Conservation (phyloP, 768 basidiomycete species). For the Tylopilus balloui region DNA sequence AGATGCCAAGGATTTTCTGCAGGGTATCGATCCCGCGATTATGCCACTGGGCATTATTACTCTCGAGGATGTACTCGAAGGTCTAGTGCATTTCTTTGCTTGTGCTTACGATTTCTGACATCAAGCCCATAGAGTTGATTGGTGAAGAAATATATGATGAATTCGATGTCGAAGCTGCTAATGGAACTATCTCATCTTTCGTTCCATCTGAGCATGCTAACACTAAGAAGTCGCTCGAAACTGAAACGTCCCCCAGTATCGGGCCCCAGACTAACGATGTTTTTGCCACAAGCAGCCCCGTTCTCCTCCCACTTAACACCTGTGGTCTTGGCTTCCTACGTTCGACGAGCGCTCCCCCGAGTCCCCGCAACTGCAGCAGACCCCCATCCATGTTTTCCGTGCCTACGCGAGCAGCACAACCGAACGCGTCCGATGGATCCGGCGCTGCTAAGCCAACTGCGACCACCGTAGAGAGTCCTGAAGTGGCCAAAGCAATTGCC, state of each 20-base stretch:
- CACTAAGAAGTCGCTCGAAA: conserved; percentile 32
- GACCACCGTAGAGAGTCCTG: background rate
- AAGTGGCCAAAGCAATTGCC: background rate
- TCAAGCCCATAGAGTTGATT: conserved; percentile 61
- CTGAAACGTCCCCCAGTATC: conserved; percentile 11
- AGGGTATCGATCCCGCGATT: conserved; percentile 74
- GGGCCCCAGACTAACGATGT: conserved; percentile 2
- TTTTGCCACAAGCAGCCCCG: conserved; percentile 21
- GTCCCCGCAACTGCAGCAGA: conserved; percentile 34
- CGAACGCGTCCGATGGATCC: background rate
- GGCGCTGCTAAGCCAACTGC: background rate
- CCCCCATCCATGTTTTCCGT: conserved; percentile 1
- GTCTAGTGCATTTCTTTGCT: conserved; percentile 31
- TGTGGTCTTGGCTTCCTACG: conserved; percentile 50
- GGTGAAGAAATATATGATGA: conserved; percentile 93
- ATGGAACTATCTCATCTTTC: conserved; percentile 46
- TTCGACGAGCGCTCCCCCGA: conserved; percentile 56
- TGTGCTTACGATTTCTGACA: background rate
- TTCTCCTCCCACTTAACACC: conserved; percentile 40
- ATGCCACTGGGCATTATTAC: conserved; percentile 91
- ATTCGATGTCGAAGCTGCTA: conserved; percentile 77
- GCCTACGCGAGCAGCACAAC: conserved; percentile 4
- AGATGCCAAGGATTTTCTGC: conserved; percentile 79
- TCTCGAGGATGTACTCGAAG: conserved; percentile 89
- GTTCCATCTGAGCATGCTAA: conserved; percentile 30